Evolutionary conservation across 225 moss, liverwort and hornwort species (phyloP).

Genomic region (Marchantia polymorpha): DNA sequence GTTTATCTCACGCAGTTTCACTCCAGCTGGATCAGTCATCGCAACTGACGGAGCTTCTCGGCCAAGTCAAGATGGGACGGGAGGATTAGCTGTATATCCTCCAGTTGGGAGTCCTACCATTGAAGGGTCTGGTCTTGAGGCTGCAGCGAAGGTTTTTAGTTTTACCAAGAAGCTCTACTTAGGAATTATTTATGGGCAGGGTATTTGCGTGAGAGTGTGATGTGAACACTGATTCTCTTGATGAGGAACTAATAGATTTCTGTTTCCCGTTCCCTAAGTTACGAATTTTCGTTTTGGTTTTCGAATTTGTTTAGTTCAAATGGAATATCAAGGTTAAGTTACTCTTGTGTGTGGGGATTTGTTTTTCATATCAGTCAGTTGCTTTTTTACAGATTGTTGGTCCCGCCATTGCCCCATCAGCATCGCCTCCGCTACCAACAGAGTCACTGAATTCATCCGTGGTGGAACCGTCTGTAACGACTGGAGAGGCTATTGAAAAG

Average conservation of each 20-base stretch:
- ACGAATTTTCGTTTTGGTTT: background rate
- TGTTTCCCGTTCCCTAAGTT: background rate
- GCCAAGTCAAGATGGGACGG: constrained; percentile 56
- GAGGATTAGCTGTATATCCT: constrained; percentile 46
- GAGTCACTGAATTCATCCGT: constrained; percentile 52
- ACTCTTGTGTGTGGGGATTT: background rate
- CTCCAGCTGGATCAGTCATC: constrained; percentile 60
- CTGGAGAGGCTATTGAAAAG: constrained; percentile 84
- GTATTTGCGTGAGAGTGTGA: background rate
- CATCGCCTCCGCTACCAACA: constrained; percentile 45
- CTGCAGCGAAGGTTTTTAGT: constrained; percentile 53
- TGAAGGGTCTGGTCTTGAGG: constrained; percentile 52
- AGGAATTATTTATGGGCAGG: background rate
- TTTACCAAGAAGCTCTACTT: background rate
- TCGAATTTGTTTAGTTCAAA: background rate
- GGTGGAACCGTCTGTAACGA: constrained; percentile 63
- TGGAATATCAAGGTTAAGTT: background rate
- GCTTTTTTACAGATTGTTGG: constrained; percentile 42
- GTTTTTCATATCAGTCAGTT: background rate
- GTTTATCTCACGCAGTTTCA: constrained; percentile 53
- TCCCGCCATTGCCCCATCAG: constrained; percentile 41
- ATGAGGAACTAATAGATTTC: background rate
- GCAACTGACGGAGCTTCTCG: constrained; percentile 62
- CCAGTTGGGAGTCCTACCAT: constrained; percentile 49
- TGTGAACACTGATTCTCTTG: background rate